Evolutionary conservation across 2,329 filamentous ascomycete species (phyloP), one percentile per base, ranked within the genome.

Genomic region (Pestalotiopsis sp.): DNA sequence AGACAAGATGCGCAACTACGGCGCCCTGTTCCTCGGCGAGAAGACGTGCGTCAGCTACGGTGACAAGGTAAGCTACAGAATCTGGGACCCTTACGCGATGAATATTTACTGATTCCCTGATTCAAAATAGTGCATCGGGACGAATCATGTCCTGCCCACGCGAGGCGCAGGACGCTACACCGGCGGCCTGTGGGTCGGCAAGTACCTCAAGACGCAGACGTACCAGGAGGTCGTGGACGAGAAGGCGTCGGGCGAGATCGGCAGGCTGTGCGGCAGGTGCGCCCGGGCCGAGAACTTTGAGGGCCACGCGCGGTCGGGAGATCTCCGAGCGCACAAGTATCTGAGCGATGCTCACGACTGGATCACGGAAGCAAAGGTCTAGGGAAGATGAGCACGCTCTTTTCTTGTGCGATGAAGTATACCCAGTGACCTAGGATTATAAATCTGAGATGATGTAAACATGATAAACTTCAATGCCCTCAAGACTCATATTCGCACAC

Each of bases 101-200:
- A 2, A 12, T 23, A 2, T 5, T 25, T 6, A 52, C n/a, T 31
- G 36, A 5, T 58, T 49, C 11, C 13, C 12, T 57, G 1, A 64
- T 27, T 20, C 1, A n/a, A 17, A 9, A 23, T 49, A 85, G 82
- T 83, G 82, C 45, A 87, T 87, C 68, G 85, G 85, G 1, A 87
- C 85, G 2, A 87, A 87, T 72, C 85, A 87, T 71, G 85, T 87
- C 2, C 78, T 88, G 0, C 85, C 86, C 0, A 87, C 85, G 0
- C 77, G 80, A 2, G 80, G 80, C 23, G 84, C 84, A 0, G 81
- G 82, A 0, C 75, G 82, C 2, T 87, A 84, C 71, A 87, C 85
- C 0, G 85, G 85, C 2, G 85, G 85, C 1, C 77, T 87, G 3
- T 87, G 85, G 85, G 85, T 87, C 2, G 85, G 85, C n/a, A 87